Percentiles rank a stretch among this genome's conserved stretches.
These are phyloP conservation scores for Talaromyces sp. DNA, from an alignment of 2,329 filamentous ascomycete genomes.

Conservation along the genomic window DNA sequence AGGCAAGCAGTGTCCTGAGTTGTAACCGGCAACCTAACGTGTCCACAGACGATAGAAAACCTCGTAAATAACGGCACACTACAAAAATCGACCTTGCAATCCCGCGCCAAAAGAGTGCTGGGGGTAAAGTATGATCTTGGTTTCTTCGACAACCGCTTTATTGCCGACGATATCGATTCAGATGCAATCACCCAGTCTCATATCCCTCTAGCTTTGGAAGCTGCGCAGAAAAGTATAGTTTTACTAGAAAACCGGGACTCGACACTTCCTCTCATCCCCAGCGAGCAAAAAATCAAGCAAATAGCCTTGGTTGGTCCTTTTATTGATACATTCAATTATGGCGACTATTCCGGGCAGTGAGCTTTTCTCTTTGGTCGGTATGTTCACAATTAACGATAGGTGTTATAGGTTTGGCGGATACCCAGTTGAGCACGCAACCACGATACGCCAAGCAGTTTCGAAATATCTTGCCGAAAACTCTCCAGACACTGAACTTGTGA, in stretches of 20 bases:
- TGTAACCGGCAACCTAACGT: not conserved
- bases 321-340: not conserved
- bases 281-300: not conserved
- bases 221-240: conserved; percentile 40
- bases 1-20: not conserved
- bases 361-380: too few species aligned
- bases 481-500: conserved; percentile 27
- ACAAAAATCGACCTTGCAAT: conserved; percentile 29
- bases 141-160: conserved; percentile 36
- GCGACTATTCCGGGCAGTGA: not conserved
- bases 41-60: conserved; percentile 22
- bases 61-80: conserved; percentile 34
- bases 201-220: conserved; percentile 35
- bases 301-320: not conserved
- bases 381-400: too few species aligned
- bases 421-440: not conserved
- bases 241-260: conserved; percentile 39
- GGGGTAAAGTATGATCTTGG: conserved; percentile 42
- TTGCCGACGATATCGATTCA: conserved; percentile 31
- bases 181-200: conserved; percentile 31
- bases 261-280: conserved; percentile 26
- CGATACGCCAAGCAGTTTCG: not conserved
- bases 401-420: not conserved
- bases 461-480: conserved; percentile 12
- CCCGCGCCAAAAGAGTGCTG: conserved; percentile 34